Evolutionary conservation across 2,329 filamentous ascomycete species (phyloP), one percentile per base, ranked within the genome.

Genomic region (Neoarthrinium moseri): DNA sequence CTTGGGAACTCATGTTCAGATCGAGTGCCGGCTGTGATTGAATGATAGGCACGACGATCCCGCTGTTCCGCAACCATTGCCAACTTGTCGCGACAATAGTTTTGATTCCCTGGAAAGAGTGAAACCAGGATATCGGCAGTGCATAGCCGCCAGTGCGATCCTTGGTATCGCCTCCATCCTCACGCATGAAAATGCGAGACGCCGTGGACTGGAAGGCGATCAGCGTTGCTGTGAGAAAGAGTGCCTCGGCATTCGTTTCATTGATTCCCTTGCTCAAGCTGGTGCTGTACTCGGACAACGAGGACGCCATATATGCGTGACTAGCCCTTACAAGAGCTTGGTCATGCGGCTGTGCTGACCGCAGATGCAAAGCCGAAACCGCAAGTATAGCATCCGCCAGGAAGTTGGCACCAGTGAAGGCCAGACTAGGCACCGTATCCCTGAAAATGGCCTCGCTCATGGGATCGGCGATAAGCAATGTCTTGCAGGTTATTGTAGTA

Each of bases 131-230:
- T 34, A 84, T 64, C 0, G 82, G 82, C n/a, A 84, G 63, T 15
- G 71, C 69, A 57, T 86, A 86, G 30, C 68, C 69, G 35, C 54
- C 54, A n/a, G 62, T 59, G 3, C 66, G 58, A 22, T 71, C 67
- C 38, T 66, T 64, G 4, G 63, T 50, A 29, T 71, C 66, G 13
- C 63, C 63, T 22, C 57, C 32, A 42, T 83, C 79, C 46, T 82
- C 78, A 41, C 81, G 77, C 47, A 74, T 73, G 50, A 84, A 84
- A 48, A 83, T 74, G 55, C 86, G 69, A 39, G 81, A 74, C 32
- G 87, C 72, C 22, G 81, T 77, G 54, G 86, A 71, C 61, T 90
- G 74, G 62, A 89, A 82, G 57, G 86, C 71, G 60, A 90, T 81
- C 55, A 86, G 68, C 3, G 81, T 72, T 2, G 81, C 73, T 0